These are phyloP conservation scores for Cytospora schulzeri DNA, from an alignment of 2,329 filamentous ascomycete species.

Conservation along the genomic window DNA sequence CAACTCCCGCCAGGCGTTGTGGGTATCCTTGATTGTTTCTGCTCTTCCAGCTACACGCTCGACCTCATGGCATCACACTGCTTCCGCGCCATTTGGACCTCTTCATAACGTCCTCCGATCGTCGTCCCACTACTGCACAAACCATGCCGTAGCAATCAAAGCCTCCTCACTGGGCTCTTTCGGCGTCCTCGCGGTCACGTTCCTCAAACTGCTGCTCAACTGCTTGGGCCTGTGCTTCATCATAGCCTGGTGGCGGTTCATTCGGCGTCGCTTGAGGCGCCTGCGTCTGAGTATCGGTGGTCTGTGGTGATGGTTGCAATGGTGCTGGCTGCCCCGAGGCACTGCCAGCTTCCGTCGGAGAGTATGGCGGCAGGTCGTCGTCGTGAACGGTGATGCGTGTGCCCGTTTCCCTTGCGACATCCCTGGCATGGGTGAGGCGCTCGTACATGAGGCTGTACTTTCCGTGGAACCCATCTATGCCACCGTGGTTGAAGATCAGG, in stretches of 20 bases:
- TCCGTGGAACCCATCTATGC: conserved; percentile 87
- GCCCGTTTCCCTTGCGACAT: conserved; percentile 71
- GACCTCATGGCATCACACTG: neutral
- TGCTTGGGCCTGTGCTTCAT: conserved; percentile 80
- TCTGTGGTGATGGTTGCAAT: conserved; percentile 32
- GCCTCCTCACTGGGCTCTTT: conserved; percentile 52
- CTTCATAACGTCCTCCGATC: neutral
- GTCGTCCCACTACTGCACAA: neutral
- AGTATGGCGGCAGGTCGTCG: conserved; percentile 87
- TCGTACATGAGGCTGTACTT: conserved; percentile 85
- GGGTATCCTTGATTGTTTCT: conserved; percentile 19
- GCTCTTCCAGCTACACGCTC: neutral
- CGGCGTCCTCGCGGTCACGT: conserved; percentile 73
- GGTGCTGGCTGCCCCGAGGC: conserved; percentile 33
- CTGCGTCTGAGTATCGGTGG: conserved; percentile 29
- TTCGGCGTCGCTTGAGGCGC: conserved; percentile 49
- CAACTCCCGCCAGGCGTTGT: neutral
- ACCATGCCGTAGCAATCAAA: neutral
- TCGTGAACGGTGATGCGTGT: conserved; percentile 59
- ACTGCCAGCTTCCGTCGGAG: conserved; percentile 35
- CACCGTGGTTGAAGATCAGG: conserved; percentile 90
- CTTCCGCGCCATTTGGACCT: neutral
- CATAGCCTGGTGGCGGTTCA: conserved; percentile 88
- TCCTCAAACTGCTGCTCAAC: conserved; percentile 64
- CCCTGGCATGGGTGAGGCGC: conserved; percentile 76